Evolutionary conservation across 1,139 yeast genomes (phyloP).

Genomic region (Pichia sp.): DNA sequence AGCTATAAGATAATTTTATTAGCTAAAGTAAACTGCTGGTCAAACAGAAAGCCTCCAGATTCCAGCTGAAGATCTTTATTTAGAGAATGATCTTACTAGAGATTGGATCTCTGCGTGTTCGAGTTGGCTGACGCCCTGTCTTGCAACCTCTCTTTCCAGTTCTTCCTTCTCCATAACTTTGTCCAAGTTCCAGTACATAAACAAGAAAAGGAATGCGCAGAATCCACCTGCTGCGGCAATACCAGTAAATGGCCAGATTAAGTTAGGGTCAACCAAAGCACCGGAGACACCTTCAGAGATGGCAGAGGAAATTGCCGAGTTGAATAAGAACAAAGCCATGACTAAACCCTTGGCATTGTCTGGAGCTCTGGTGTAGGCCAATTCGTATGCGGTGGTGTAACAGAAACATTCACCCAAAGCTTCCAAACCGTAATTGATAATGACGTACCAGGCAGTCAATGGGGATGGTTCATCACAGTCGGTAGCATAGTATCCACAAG

Average conservation of each 20-base stretch:
- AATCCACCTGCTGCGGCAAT: conserved; percentile 41
- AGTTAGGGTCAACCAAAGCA: conserved; percentile 46
- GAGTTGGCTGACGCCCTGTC: conserved; percentile 31
- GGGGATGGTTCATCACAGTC: conserved; percentile 39
- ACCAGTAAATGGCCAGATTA: conserved; percentile 50
- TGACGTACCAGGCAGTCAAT: conserved; percentile 51
- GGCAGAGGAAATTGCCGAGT: conserved; percentile 53
- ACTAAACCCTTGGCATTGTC: conserved; percentile 61
- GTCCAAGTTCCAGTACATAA: conserved; percentile 48
- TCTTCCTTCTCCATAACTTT: conserved; percentile 38
- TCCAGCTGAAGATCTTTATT: no score
- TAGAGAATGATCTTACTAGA: no score
- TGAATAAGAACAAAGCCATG: conserved; percentile 61
- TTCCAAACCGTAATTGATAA: conserved; percentile 42
- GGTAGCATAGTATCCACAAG: conserved; percentile 63
- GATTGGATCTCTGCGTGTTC: no score
- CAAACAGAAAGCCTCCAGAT: no score
- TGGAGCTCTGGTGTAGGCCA: conserved; percentile 66
- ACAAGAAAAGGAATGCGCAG: conserved; percentile 36
- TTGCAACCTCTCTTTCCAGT: conserved; percentile 12
- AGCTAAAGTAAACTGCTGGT: no score
- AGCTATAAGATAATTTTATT: no score
- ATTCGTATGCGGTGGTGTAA: conserved; percentile 57
- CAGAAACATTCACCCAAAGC: conserved; percentile 68
- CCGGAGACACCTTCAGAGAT: conserved; percentile 48